Percentiles rank a stretch among this genome's conserved stretches.
These are phyloP conservation scores for Populus tomentosa DNA, from an alignment of 441 rosid species.

Conservation along the genomic window DNA sequence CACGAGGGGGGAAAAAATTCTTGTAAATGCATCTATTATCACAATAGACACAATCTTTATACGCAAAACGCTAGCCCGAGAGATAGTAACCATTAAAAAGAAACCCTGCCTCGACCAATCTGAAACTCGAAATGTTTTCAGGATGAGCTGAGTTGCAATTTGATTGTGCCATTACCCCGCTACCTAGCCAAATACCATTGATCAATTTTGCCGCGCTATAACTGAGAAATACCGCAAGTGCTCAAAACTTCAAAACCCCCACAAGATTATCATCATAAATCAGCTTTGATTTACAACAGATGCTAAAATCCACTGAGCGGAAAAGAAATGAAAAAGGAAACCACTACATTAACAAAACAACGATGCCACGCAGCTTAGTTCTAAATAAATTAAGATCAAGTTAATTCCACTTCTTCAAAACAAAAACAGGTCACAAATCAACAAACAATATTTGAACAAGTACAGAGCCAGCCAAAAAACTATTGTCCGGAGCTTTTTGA, in stretches of 20 bases:
- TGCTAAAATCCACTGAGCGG: neutral
- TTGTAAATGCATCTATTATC: too few relatives aligned
- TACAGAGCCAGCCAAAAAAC: neutral
- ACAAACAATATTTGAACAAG: neutral
- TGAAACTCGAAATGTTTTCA: too few relatives aligned
- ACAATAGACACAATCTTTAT: too few relatives aligned
- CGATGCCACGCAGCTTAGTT: neutral
- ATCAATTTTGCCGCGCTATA: neutral
- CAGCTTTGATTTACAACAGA: neutral
- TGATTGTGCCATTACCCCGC: too few relatives aligned
- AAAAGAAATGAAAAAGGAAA: neutral
- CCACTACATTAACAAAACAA: neutral
- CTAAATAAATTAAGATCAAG: neutral
- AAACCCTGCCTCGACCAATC: too few relatives aligned
- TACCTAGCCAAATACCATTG: too few relatives aligned
- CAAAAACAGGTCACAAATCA: neutral
- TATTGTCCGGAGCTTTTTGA: conserved; percentile 18
- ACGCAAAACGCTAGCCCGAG: too few relatives aligned
- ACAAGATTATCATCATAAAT: neutral
- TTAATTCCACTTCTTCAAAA: neutral
- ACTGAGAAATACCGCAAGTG: neutral
- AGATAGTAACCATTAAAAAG: too few relatives aligned
- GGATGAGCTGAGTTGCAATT: too few relatives aligned
- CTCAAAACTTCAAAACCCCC: neutral
- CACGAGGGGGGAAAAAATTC: too few relatives aligned